A percentile compares a stretch with the other conserved stretches of the same genome.
These are phyloP conservation scores for Dissophora ornata DNA, from an alignment of 192 early-diverging fungal genomes.

Conservation along the genomic window DNA sequence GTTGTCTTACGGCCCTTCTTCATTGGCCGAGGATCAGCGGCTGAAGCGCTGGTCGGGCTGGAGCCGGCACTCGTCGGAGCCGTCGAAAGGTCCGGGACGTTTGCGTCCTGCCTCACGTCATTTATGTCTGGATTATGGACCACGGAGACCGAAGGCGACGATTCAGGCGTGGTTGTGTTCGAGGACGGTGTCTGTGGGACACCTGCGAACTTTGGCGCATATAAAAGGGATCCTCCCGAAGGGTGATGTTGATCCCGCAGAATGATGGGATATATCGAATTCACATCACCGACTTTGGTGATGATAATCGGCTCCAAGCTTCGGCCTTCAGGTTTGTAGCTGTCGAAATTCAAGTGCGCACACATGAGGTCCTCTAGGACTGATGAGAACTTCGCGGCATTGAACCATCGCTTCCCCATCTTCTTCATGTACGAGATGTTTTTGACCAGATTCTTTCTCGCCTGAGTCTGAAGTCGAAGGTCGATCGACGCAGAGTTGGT, in stretches of 20 bases:
- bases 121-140: conserved; percentile 13
- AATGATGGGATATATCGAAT: conserved; percentile 24
- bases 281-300: background rate
- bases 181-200: conserved; percentile 16
- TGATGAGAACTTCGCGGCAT: conserved; percentile 23
- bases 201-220: conserved; percentile 20
- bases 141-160: conserved; percentile 19
- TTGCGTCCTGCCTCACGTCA: conserved; percentile 1
- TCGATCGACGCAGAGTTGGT: conserved; percentile 50
- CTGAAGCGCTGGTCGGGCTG: too few relatives aligned
- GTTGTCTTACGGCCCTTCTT: conserved; percentile 43
- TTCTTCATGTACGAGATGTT: conserved; percentile 33
- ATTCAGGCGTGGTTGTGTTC: conserved; percentile 11
- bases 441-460: conserved; percentile 33
- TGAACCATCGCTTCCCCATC: conserved; percentile 30
- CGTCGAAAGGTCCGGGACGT: too few relatives aligned
- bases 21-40: conserved; percentile 4
- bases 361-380: conserved; percentile 39
- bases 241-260: conserved; percentile 38
- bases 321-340: conserved; percentile 27
- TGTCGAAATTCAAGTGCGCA: conserved; percentile 47
- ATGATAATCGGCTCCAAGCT: conserved; percentile 17
- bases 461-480: conserved; percentile 37
- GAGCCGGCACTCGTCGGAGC: too few relatives aligned
- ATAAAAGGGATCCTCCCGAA: conserved; percentile 37